Conservation (phyloP, 2,329 filamentous ascomycete genomes). For the Sclerotiophoma versabilis region DNA sequence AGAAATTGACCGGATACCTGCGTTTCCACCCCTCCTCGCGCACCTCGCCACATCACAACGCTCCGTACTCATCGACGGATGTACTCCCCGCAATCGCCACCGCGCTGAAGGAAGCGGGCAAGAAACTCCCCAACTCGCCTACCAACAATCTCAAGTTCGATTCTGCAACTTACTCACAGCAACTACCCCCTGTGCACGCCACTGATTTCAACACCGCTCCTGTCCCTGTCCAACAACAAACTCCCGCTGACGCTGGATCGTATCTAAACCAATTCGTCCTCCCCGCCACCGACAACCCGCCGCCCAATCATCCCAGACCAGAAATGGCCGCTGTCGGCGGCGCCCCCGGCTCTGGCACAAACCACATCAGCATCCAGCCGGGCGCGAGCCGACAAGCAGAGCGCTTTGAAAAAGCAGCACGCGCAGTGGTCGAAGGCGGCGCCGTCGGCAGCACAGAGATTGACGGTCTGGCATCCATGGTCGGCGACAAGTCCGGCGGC, state of each 20-base stretch:
- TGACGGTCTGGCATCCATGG: slow-evolving; percentile 45
- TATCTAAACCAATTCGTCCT: slow-evolving; percentile 49
- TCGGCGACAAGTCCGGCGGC: slow-evolving; percentile 42
- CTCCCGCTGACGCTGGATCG: slow-evolving; percentile 42
- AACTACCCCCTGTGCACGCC: slow-evolving; percentile 35
- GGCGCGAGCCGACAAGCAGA: slow-evolving; percentile 20
- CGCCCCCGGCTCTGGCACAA: slow-evolving; percentile 40
- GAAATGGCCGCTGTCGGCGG: slow-evolving; percentile 49
- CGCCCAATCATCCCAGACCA: slow-evolving; percentile 39
- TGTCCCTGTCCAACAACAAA: slow-evolving; percentile 35
- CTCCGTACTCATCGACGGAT: slow-evolving; percentile 36
- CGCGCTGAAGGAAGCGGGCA: slow-evolving; percentile 46
- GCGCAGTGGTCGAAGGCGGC: slow-evolving; percentile 44
- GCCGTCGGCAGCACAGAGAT: slow-evolving; percentile 41
- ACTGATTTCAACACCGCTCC: slow-evolving; percentile 24
- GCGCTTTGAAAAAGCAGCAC: slow-evolving; percentile 43
- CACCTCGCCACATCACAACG: slow-evolving; percentile 15
- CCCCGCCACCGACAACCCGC: slow-evolving; percentile 44
- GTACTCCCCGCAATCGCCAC: slow-evolving; percentile 46
- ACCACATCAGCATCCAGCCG: slow-evolving; percentile 37
- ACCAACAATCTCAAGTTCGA: slow-evolving; percentile 39
- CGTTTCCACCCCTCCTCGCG: slow-evolving; percentile 39
- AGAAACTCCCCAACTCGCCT: slow-evolving; percentile 38
- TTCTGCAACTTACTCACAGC: slow-evolving; percentile 27
- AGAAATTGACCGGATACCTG: slow-evolving; percentile 36